Evolutionary conservation across 1,139 yeast genomes (phyloP).

Genomic region (Saccharomyces hybrid): DNA sequence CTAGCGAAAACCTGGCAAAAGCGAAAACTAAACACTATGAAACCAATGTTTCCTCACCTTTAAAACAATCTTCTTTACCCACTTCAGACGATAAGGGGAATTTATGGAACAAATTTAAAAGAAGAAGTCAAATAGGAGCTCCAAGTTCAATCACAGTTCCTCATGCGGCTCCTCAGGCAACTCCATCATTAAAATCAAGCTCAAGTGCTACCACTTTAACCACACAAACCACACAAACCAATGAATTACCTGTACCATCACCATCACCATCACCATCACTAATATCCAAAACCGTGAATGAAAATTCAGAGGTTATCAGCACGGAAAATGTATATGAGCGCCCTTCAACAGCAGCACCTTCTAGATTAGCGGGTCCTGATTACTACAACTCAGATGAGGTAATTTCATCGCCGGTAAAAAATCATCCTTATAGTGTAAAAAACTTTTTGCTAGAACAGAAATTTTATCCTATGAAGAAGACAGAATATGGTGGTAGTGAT

Average conservation of each 20-base stretch:
- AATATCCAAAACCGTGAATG: neutral
- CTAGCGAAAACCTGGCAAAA: constrained; percentile 14
- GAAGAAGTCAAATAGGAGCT: constrained; percentile 19
- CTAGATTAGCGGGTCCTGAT: too few relatives aligned
- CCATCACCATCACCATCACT: constrained; percentile 4
- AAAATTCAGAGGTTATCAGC: neutral
- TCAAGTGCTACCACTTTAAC: neutral
- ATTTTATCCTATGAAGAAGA: constrained; percentile 32
- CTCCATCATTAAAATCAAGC: constrained; percentile 2
- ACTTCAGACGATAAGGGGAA: constrained; percentile 22
- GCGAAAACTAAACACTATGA: constrained; percentile 5
- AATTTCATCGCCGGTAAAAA: too few relatives aligned
- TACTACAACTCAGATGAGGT: too few relatives aligned
- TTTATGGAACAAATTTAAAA: constrained; percentile 27
- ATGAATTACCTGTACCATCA: neutral
- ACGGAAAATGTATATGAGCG: too few relatives aligned
- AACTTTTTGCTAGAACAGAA: constrained; percentile 29
- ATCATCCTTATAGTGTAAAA: neutral
- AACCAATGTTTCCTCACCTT: constrained; percentile 9
- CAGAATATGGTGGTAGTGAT: neutral
- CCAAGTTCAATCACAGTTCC: neutral
- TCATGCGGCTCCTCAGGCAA: constrained; percentile 3
- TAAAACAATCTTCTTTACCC: constrained; percentile 9
- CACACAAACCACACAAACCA: neutral
- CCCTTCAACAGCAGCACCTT: too few relatives aligned